Evolutionary conservation across 179 eudicot genomes (phyloP).

Genomic region (Beta corolliflora): DNA sequence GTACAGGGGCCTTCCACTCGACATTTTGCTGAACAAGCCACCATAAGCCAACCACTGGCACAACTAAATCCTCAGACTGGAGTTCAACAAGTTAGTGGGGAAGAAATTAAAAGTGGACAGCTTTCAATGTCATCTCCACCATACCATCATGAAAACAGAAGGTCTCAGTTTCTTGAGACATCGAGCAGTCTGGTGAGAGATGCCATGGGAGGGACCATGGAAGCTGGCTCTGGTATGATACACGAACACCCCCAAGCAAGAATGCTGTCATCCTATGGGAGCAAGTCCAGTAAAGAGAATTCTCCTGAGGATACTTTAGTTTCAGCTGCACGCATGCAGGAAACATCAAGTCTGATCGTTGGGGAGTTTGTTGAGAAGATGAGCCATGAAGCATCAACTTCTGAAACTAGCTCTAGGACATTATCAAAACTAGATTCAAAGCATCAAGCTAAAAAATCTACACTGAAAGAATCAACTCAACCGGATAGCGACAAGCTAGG

Average conservation of each 20-base stretch:
- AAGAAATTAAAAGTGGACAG: constrained; percentile 33
- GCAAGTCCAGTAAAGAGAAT: constrained; percentile 32
- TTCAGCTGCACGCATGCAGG: constrained; percentile 61
- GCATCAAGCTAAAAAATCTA: constrained; percentile 29
- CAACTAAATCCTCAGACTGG: constrained; percentile 35
- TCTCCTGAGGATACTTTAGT: constrained; percentile 49
- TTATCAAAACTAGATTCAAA: constrained; percentile 25
- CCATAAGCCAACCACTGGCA: constrained; percentile 31
- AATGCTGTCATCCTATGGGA: constrained; percentile 19
- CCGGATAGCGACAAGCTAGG: constrained; percentile 33
- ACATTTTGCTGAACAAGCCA: constrained; percentile 32
- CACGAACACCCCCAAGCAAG: constrained; percentile 19
- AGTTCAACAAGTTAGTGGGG: constrained; percentile 28
- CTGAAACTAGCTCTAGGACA: constrained; percentile 41
- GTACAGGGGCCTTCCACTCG: constrained; percentile 26
- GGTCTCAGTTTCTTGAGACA: constrained; percentile 28
- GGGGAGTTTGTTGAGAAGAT: constrained; percentile 59
- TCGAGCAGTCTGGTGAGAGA: constrained; percentile 22
- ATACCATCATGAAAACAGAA: constrained; percentile 26
- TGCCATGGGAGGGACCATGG: constrained; percentile 21
- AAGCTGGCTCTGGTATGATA: constrained; percentile 27
- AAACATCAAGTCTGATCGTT: constrained; percentile 54
- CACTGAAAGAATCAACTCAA: constrained; percentile 22
- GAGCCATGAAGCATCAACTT: constrained; percentile 54
- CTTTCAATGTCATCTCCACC: constrained; percentile 34